These are phyloP conservation scores for Cercospora nicotianae DNA, from an alignment of 2,329 filamentous ascomycete species.

Conservation along the genomic window DNA sequence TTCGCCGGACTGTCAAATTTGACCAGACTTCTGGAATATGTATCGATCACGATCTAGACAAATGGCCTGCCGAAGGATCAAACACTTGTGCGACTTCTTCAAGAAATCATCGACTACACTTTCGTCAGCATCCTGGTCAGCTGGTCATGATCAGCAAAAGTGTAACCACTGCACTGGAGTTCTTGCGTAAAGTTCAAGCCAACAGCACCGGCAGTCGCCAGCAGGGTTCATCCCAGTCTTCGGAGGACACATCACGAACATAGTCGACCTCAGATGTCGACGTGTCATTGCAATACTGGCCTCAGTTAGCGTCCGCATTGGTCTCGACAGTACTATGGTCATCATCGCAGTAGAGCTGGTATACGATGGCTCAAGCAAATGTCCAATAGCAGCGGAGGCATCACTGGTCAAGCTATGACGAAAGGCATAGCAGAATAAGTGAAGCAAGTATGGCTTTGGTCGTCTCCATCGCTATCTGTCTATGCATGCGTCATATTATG, in stretches of 20 bases:
- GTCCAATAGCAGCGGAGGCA: not conserved
- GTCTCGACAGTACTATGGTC: not conserved
- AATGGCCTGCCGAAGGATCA: not conserved
- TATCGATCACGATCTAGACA: not conserved
- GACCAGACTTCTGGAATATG: not conserved
- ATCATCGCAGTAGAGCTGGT: not conserved
- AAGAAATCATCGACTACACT: not conserved
- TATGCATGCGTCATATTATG: not conserved
- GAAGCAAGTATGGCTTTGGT: not conserved
- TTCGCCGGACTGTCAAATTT: not conserved
- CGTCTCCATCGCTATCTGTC: not conserved
- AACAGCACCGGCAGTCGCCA: not conserved
- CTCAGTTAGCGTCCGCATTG: not conserved
- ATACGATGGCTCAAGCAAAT: not conserved
- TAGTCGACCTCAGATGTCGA: not conserved
- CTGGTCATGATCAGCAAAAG: not conserved
- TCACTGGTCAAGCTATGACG: not conserved
- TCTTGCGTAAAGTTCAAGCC: not conserved
- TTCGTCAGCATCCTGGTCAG: conserved; percentile 2
- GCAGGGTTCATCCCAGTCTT: not conserved
- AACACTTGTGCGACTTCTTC: not conserved
- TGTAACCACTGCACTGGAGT: not conserved
- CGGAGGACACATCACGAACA: not conserved
- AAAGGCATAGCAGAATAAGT: not conserved
- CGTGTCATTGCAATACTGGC: not conserved